Evolutionary conservation across 805 yeast genomes (phyloP).

Genomic region (Saturnispora galanensis): DNA sequence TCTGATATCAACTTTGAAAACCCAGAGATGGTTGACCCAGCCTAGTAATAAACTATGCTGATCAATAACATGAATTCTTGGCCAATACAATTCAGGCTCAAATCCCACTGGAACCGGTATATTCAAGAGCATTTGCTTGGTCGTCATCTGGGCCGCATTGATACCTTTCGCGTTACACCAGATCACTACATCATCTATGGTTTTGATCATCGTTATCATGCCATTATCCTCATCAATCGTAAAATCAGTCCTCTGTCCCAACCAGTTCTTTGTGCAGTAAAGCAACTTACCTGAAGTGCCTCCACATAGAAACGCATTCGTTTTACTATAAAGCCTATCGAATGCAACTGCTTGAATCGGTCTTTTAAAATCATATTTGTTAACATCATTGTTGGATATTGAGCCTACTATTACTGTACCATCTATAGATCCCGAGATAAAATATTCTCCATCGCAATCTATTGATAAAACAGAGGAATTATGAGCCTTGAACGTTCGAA

Average conservation of each 20-base stretch:
- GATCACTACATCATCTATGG: conserved; percentile 54
- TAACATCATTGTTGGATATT: conserved; percentile 46
- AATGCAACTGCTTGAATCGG: conserved; percentile 84
- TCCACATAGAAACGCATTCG: conserved; percentile 69
- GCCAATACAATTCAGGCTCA: conserved; percentile 76
- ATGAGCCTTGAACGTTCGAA: conserved; percentile 76
- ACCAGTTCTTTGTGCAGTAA: conserved; percentile 73
- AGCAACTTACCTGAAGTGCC: conserved; percentile 83
- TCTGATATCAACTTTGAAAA: conserved; percentile 24
- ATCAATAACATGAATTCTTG: conserved; percentile 60
- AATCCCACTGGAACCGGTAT: conserved; percentile 47
- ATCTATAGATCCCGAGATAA: conserved; percentile 88
- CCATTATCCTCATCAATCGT: conserved; percentile 52
- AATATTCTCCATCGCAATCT: conserved; percentile 58
- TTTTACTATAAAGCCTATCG: conserved; percentile 54
- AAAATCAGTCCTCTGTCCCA: conserved; percentile 69
- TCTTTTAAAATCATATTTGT: conserved; percentile 72
- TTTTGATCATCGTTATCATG: conserved; percentile 58
- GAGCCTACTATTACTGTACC: conserved; percentile 85
- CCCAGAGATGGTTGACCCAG: conserved; percentile 78
- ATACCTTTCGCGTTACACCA: conserved; percentile 87
- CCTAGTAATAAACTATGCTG: conserved; percentile 61
- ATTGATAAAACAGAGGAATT: conserved; percentile 72
- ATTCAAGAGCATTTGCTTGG: conserved; percentile 38
- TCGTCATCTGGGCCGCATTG: conserved; percentile 48